Evolutionary conservation across 768 basidiomycete genomes (phyloP).

Genomic region (Hygrophorus pudorinus): DNA sequence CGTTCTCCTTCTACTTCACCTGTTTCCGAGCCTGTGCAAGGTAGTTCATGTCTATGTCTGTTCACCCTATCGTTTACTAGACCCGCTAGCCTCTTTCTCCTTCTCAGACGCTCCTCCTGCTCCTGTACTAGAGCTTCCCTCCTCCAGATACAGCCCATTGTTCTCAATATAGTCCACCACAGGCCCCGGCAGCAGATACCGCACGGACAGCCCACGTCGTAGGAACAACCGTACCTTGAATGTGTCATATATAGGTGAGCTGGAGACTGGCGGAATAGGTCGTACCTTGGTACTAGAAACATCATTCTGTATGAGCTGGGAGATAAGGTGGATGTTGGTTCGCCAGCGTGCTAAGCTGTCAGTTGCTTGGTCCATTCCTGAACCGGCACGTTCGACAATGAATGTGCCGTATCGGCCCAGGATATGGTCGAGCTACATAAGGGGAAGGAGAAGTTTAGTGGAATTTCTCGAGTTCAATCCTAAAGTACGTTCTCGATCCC

Average conservation of each 20-base stretch:
- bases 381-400: conserved; percentile 92
- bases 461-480: too few species aligned
- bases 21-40: too few species aligned
- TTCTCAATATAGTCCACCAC: conserved; percentile 95
- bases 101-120: conserved; percentile 7
- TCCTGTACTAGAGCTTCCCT: conserved; percentile 19
- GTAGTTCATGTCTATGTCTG: not conserved
- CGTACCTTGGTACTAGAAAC: conserved; percentile 80
- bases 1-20: too few species aligned
- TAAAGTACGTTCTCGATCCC: too few species aligned
- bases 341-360: conserved; percentile 68
- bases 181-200: conserved; percentile 82
- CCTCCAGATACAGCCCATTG: conserved; percentile 67
- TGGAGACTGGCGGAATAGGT: not conserved
- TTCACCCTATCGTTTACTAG: not conserved
- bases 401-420: conserved; percentile 89
- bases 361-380: conserved; percentile 78
- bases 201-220: conserved; percentile 69
- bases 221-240: conserved; percentile 55
- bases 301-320: conserved; percentile 94
- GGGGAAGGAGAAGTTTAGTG: conserved; percentile 5
- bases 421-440: conserved; percentile 81
- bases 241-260: not conserved
- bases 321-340: conserved; percentile 82
- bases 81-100: conserved; percentile 9